Percentiles rank a stretch among this genome's conserved stretches.
Evolutionary conservation across 1,284 basidiomycete species (phyloP).

Genomic region (Cutaneotrichosporon arboriforme): DNA sequence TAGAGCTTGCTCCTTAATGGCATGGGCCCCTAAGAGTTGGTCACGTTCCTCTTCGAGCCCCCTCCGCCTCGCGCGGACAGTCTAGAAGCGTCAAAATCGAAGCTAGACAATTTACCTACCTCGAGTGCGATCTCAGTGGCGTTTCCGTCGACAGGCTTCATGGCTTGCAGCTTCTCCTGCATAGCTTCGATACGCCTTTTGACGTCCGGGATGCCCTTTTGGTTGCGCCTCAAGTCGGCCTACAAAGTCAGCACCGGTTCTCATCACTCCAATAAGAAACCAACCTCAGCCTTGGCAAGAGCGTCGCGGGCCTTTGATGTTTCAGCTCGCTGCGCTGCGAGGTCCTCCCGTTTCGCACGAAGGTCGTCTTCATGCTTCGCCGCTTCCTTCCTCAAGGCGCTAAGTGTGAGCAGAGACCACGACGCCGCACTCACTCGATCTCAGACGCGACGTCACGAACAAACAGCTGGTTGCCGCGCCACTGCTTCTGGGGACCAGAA

Average conservation of each 20-base stretch:
- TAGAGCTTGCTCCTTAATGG: not conserved
- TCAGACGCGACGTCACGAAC: constrained; percentile 26
- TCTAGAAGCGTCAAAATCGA: not conserved
- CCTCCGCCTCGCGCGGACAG: not conserved
- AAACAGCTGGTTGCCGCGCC: constrained; percentile 24
- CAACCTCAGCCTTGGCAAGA: not conserved
- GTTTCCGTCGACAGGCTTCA: constrained; percentile 6
- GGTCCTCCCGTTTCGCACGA: not conserved
- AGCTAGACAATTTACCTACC: not conserved
- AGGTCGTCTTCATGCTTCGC: not conserved
- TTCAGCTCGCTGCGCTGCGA: not conserved
- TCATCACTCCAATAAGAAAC: not conserved
- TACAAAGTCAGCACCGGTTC: not conserved
- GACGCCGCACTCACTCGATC: constrained; percentile 22
- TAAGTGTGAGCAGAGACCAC: not conserved
- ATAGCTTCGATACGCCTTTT: not conserved
- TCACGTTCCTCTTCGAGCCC: not conserved
- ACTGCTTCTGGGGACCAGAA: constrained; percentile 20
- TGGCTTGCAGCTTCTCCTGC: not conserved
- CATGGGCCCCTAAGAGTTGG: not conserved
- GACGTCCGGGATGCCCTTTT: not conserved
- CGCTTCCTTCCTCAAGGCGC: not conserved
- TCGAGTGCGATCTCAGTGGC: not conserved
- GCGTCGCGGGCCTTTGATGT: not conserved
- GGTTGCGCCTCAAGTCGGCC: not conserved